phyloP scores from a whole-genome alignment of 2,329 filamentous ascomycete species.

The Fonsecaea multimorphosa region DNA sequence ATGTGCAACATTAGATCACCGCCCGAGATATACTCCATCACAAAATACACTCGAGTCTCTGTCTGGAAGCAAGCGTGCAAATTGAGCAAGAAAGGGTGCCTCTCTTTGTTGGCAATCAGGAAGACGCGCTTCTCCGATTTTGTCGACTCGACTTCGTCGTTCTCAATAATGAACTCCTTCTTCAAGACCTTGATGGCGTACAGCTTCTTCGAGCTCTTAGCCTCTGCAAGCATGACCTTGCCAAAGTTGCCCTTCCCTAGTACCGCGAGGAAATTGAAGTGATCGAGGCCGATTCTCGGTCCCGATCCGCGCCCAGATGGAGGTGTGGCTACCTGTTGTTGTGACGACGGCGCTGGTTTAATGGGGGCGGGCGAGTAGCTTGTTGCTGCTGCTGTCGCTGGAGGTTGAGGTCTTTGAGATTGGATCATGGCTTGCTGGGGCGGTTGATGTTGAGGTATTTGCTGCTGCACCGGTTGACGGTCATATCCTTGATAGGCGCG shows the following conservation, averaged over 20 bases:
- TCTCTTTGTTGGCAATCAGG: slow-evolving; percentile 93
- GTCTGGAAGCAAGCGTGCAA: slow-evolving; percentile 99
- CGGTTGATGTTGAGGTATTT: slow-evolving; percentile 42
- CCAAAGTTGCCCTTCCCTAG: slow-evolving; percentile 99
- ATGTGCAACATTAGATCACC: slow-evolving; percentile 99
- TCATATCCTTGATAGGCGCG: slow-evolving; percentile 49
- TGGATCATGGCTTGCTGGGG: slow-evolving; percentile 37
- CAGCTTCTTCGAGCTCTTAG: slow-evolving; percentile 86
- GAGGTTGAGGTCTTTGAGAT: slow-evolving; percentile 44
- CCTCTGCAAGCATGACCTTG: slow-evolving; percentile 99
- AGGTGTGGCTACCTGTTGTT: slow-evolving; percentile 38
- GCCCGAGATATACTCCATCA: slow-evolving; percentile 99
- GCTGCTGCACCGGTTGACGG: slow-evolving; percentile 39
- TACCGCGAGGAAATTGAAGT: slow-evolving; percentile 99
- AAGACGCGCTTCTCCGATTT: slow-evolving; percentile 98
- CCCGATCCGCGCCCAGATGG: slow-evolving; percentile 46
- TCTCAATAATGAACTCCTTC: slow-evolving; percentile 99
- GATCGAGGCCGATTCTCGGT: slow-evolving; percentile 85
- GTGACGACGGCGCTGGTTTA: slow-evolving; percentile 44
- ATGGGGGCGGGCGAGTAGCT: slow-evolving; percentile 53
- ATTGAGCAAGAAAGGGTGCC: slow-evolving; percentile 93
- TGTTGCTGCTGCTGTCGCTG: slow-evolving; percentile 37
- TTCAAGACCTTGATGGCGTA: slow-evolving; percentile 99
- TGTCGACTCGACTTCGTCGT: slow-evolving; percentile 98
- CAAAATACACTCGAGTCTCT: slow-evolving; percentile 96